Evolutionary conservation across 2,329 filamentous ascomycete genomes (phyloP), one percentile per base, ranked within the genome.

Genomic region (Colletotrichum falcatum): DNA sequence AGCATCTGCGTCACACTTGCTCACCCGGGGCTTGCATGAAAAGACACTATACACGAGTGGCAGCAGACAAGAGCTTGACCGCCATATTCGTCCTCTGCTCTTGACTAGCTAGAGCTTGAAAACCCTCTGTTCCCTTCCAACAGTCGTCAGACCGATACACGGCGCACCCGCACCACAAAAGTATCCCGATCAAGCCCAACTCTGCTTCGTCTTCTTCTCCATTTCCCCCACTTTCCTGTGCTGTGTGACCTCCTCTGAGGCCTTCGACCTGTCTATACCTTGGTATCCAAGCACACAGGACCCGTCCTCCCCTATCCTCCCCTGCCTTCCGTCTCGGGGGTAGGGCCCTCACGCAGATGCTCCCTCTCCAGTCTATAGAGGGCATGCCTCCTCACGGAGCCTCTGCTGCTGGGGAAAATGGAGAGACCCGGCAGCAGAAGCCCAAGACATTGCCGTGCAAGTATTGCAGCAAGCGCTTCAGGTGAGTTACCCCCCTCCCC

Each of bases 391-490:
- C 78, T 75, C 78, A 75, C 55, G 72, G 77, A 48, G 68, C 59
- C 51, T 49, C 75, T 77, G 73, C 72, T 63, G 61, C 78, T 75
- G 83, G 85, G 53, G 86, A 88, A 73, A 82, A 81, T 72, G 83
- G 81, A 66, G 87, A 89, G 74, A 80, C 79, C 75, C 85, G 86
- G 75, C 85, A 87, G 74, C 86, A 88, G 77, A 89, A 90, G 75
- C 88, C 88, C 74, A 89, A 90, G 80, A 88, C 86, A 60, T 78
- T 90, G 71, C 88, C 88, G 66, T 90, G 88, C 83, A 87, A 87
- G 76, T 90, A 88, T 76, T 90, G 88, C 79, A 87, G 84, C 79
- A 90, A 90, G 76, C 84, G 85, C 72, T 90, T 90, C 78, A 86
- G 88, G 88, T 89, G 78, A 80, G 86, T 79, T 70, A 49, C 61